phyloP scores from a whole-genome alignment of 108 stramenopile genomes.

The Bacterosira constricta region DNA sequence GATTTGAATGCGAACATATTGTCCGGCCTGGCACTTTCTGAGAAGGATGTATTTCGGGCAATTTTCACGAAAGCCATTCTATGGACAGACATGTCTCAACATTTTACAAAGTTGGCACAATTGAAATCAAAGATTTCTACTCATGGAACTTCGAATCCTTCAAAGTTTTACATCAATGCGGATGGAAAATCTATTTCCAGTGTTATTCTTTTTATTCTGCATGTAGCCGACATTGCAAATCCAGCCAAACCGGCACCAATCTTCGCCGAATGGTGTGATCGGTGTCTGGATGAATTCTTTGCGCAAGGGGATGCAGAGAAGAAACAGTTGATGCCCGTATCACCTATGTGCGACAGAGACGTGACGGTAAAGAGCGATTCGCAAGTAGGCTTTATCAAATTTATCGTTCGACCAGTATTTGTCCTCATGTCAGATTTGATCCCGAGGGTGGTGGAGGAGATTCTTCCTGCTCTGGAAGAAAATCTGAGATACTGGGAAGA shows the following conservation, averaged over 20 bases:
- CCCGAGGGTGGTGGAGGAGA: slow-evolving; percentile 27
- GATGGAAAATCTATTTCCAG: too few species aligned
- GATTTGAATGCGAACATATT: slow-evolving; percentile 13
- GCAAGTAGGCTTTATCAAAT: slow-evolving; percentile 61
- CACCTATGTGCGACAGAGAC: slow-evolving; percentile 48
- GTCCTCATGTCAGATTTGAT: slow-evolving; percentile 29
- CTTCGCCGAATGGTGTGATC: slow-evolving; percentile 52
- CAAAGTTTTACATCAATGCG: too few species aligned
- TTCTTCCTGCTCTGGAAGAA: slow-evolving; percentile 28
- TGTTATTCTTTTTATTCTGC: slow-evolving; percentile 54
- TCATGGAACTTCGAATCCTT: too few species aligned
- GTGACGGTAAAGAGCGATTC: slow-evolving; percentile 40
- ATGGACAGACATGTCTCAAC: slow-evolving; percentile 56
- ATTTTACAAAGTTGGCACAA: slow-evolving; percentile 33
- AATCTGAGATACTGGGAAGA: slow-evolving; percentile 47
- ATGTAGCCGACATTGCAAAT: slow-evolving; percentile 70
- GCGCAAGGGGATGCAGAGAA: slow-evolving; percentile 68
- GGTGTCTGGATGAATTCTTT: slow-evolving; percentile 67
- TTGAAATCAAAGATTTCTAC: too few species aligned
- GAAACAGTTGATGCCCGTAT: slow-evolving; percentile 30
- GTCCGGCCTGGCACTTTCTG: background rate
- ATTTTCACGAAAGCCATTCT: slow-evolving; percentile 43
- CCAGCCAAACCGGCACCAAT: slow-evolving; percentile 51
- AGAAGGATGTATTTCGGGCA: slow-evolving; percentile 4
- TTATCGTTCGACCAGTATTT: slow-evolving; percentile 63